These are phyloP conservation scores for Vitis cinerea DNA, from an alignment of 164 flowering plant species.

Conservation along the genomic window DNA sequence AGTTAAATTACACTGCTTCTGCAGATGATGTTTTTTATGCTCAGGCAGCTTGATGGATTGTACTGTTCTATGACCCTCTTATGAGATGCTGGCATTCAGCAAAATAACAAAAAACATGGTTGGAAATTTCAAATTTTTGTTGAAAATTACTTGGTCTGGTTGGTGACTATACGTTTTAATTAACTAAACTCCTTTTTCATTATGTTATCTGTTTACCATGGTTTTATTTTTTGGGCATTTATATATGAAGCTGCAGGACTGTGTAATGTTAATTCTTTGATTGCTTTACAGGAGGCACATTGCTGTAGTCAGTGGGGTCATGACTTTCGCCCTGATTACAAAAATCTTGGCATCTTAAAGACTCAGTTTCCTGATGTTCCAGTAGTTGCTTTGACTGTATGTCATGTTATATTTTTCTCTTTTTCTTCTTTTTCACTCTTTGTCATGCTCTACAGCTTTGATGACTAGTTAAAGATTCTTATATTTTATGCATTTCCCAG, in stretches of 20 bases:
- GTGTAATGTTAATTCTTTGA: slow-evolving; percentile 5
- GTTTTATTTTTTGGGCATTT: neutral
- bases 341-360: slow-evolving; percentile 93
- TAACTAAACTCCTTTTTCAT: neutral
- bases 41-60: too few species aligned
- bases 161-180: neutral
- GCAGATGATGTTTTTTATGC: too few species aligned
- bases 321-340: slow-evolving; percentile 99
- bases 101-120: too few species aligned
- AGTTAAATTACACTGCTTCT: too few species aligned
- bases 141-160: too few species aligned
- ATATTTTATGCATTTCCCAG: slow-evolving; percentile 36
- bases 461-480: neutral
- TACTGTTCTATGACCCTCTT: too few species aligned
- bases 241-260: neutral
- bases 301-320: slow-evolving; percentile 99
- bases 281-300: slow-evolving; percentile 86
- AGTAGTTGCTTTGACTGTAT: slow-evolving; percentile 89
- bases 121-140: too few species aligned
- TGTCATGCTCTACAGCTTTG: neutral
- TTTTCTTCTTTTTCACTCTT: slow-evolving; percentile 5
- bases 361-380: slow-evolving; percentile 96
- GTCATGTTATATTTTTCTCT: slow-evolving; percentile 20
- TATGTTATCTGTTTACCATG: neutral
- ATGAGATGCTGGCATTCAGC: too few species aligned